Evolutionary conservation across 495 filamentous ascomycete species (phyloP).

Genomic region (Penicillium diatomitis): DNA sequence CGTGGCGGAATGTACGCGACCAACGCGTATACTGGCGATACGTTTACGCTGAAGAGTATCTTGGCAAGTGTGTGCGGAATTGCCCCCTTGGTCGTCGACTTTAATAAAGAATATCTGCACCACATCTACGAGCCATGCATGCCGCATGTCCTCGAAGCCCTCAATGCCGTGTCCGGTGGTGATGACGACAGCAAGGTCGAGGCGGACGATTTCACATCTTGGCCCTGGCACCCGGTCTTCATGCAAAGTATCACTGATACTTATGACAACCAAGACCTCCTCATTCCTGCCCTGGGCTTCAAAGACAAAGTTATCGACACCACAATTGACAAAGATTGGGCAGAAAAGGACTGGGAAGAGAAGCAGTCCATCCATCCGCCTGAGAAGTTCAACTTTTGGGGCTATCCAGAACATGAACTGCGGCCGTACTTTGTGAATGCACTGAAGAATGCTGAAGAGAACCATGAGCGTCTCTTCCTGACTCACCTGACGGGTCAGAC

Average conservation of each 20-base stretch:
- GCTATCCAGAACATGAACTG: constrained; percentile 30
- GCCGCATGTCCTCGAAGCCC: constrained; percentile 26
- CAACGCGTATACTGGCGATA: constrained; percentile 26
- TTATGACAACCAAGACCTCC: constrained; percentile 15
- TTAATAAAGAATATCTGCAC: constrained; percentile 26
- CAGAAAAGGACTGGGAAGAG: not conserved
- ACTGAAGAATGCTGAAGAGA: constrained; percentile 23
- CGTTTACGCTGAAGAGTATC: constrained; percentile 35
- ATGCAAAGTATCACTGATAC: constrained; percentile 26
- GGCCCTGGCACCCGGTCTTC: constrained; percentile 20
- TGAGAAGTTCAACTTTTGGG: constrained; percentile 33
- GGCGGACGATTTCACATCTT: constrained; percentile 16
- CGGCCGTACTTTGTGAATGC: constrained; percentile 29
- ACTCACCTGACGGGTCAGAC: constrained; percentile 35
- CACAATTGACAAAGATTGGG: constrained; percentile 21
- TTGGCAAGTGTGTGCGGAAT: constrained; percentile 31
- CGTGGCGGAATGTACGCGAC: constrained; percentile 29
- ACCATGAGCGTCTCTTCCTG: constrained; percentile 31
- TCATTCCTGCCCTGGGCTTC: constrained; percentile 24
- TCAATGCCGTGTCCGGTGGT: constrained; percentile 16
- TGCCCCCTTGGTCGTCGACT: constrained; percentile 32
- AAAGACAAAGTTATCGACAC: constrained; percentile 19
- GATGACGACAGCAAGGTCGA: constrained; percentile 11
- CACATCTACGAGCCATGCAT: constrained; percentile 38
- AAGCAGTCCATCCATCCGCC: constrained; percentile 9